Percentiles rank a stretch among this genome's conserved stretches.
These are phyloP conservation scores for Lentinula guzmanii DNA, from an alignment of 768 basidiomycete species.

Conservation along the genomic window DNA sequence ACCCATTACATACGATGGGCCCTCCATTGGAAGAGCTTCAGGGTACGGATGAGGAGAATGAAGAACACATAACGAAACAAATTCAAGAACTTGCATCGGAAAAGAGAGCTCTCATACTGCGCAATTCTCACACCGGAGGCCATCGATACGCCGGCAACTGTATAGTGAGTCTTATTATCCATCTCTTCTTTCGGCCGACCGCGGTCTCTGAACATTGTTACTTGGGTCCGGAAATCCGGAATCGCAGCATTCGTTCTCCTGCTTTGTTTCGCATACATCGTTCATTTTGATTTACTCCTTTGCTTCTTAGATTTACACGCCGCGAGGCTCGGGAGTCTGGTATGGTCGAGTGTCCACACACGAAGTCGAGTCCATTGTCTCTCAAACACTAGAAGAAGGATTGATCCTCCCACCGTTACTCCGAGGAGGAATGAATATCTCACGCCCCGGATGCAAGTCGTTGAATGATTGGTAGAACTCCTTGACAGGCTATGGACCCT, in stretches of 20 bases:
- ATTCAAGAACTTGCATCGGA: constrained; percentile 46
- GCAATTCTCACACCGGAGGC: constrained; percentile 87
- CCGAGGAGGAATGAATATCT: constrained; percentile 80
- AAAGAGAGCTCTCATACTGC: constrained; percentile 76
- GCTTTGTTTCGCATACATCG: background rate
- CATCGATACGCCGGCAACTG: constrained; percentile 92
- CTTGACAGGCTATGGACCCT: background rate
- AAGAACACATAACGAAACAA: constrained; percentile 46
- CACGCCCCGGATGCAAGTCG: constrained; percentile 57
- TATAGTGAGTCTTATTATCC: constrained; percentile 52
- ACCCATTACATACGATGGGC: constrained; percentile 39
- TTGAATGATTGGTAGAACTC: constrained; percentile 64
- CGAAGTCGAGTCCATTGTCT: constrained; percentile 80
- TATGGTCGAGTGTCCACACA: constrained; percentile 92
- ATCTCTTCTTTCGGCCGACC: background rate
- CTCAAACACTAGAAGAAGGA: constrained; percentile 82
- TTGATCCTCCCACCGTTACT: constrained; percentile 80
- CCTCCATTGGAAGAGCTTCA: constrained; percentile 57
- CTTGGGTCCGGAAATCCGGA: too few species aligned
- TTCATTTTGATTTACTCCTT: background rate
- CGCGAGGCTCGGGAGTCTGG: constrained; percentile 82
- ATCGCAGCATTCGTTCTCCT: background rate
- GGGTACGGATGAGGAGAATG: constrained; percentile 46
- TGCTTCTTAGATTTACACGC: constrained; percentile 68
- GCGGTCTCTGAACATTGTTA: background rate